Conservation (phyloP, 2,329 filamentous ascomycete genomes). For the Epichloe hybrida region DNA sequence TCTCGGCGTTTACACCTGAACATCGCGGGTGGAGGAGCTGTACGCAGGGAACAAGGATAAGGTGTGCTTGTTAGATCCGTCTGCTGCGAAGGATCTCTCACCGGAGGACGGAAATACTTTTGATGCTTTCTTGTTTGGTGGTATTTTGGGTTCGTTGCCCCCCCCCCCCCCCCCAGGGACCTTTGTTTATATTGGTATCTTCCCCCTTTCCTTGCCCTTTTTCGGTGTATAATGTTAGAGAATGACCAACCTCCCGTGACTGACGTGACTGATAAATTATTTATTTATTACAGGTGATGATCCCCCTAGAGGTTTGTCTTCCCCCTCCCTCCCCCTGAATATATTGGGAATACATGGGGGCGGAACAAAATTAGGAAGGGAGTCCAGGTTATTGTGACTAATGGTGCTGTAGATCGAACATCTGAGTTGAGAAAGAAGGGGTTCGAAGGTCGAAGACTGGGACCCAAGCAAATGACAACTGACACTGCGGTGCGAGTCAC, state of each 20-base stretch:
- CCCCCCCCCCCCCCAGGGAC: background rate
- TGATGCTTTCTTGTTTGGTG: constrained; percentile 88
- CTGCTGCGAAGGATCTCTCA: constrained; percentile 65
- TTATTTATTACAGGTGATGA: constrained; percentile 57
- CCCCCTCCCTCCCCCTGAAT: background rate
- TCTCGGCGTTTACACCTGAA: constrained; percentile 57
- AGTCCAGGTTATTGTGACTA: constrained; percentile 1
- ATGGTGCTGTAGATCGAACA: constrained; percentile 58
- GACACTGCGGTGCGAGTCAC: constrained; percentile 94
- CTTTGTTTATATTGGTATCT: background rate
- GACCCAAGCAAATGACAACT: constrained; percentile 94
- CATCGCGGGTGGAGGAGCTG: constrained; percentile 69
- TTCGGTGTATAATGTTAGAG: background rate
- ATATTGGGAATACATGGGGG: too few relatives aligned
- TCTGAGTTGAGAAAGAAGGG: constrained; percentile 93
- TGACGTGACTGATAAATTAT: background rate
- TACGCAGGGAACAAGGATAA: constrained; percentile 59
- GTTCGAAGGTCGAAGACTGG: constrained; percentile 73
- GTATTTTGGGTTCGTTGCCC: constrained; percentile 63
- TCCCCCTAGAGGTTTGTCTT: constrained; percentile 73
- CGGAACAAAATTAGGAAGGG: background rate
- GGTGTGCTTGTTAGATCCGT: constrained; percentile 82
- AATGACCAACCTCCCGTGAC: background rate
- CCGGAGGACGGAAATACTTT: constrained; percentile 75
- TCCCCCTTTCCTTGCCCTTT: background rate